Percentiles rank a stretch among this genome's conserved stretches.
phyloP scores from a whole-genome alignment of 1,284 basidiomycete genomes.

The Bjerkandera adusta region DNA sequence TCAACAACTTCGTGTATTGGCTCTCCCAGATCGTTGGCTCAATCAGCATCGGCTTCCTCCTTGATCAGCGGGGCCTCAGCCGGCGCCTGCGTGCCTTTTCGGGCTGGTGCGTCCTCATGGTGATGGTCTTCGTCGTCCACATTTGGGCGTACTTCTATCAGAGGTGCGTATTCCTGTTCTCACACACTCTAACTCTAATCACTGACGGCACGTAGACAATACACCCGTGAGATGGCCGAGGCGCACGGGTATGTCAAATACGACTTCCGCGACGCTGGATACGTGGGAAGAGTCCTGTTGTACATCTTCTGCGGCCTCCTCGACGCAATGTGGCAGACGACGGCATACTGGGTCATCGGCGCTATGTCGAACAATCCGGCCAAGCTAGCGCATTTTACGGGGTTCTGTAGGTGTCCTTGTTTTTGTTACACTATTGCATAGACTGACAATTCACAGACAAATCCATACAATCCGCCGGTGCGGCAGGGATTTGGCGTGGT shows the following conservation, averaged over 20 bases:
- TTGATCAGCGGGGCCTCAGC: slow-evolving; percentile 51
- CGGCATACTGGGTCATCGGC: slow-evolving; percentile 55
- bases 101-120: slow-evolving; percentile 57
- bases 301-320: slow-evolving; percentile 57
- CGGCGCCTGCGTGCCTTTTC: slow-evolving; percentile 63
- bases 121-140: slow-evolving; percentile 63
- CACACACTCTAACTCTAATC: background rate
- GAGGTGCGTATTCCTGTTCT: slow-evolving; percentile 37
- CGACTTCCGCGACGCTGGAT: slow-evolving; percentile 52
- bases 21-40: slow-evolving; percentile 65
- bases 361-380: slow-evolving; percentile 46
- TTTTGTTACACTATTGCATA: background rate
- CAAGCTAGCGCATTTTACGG: slow-evolving; percentile 45
- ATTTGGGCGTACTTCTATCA: slow-evolving; percentile 73
- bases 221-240: slow-evolving; percentile 51
- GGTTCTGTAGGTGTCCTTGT: slow-evolving; percentile 37
- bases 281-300: slow-evolving; percentile 50
- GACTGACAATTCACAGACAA: slow-evolving; percentile 32
- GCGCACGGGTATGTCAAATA: slow-evolving; percentile 38
- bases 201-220: slow-evolving; percentile 38
- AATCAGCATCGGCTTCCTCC: slow-evolving; percentile 57
- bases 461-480: slow-evolving; percentile 42
- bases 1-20: slow-evolving; percentile 74
- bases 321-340: slow-evolving; percentile 62
- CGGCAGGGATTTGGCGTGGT: slow-evolving; percentile 41